Conservation (phyloP, 805 yeast genomes). For the Maudiozyma saulgeensis region DNA sequence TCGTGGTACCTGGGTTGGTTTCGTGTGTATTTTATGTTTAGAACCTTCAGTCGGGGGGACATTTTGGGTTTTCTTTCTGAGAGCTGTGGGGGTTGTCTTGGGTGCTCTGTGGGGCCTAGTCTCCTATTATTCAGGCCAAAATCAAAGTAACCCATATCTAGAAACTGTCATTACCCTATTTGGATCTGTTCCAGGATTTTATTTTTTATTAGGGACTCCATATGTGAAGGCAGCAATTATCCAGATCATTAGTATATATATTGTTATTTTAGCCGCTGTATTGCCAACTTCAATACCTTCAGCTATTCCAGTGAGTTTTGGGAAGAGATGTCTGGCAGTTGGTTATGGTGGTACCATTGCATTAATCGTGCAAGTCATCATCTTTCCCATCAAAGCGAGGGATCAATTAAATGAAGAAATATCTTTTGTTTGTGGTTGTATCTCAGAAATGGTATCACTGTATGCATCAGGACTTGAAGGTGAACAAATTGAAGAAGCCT, state of each 20-base stretch:
- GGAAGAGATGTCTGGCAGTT: constrained; percentile 42
- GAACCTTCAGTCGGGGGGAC: constrained; percentile 46
- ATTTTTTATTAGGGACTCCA: constrained; percentile 36
- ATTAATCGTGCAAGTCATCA: constrained; percentile 34
- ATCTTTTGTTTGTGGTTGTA: constrained; percentile 32
- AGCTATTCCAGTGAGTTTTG: constrained; percentile 36
- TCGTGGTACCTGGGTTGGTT: constrained; percentile 46
- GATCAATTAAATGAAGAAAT: constrained; percentile 36
- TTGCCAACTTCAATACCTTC: constrained; percentile 32
- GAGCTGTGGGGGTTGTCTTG: constrained; percentile 38
- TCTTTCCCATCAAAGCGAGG: constrained; percentile 42
- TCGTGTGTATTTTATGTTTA: constrained; percentile 39
- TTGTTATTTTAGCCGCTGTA: constrained; percentile 38
- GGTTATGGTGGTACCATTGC: constrained; percentile 43
- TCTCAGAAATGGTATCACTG: constrained; percentile 32
- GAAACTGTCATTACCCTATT: constrained; percentile 35
- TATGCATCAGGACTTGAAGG: constrained; percentile 37
- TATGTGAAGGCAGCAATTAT: constrained; percentile 44
- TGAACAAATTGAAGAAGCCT: constrained; percentile 19
- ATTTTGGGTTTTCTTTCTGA: constrained; percentile 36
- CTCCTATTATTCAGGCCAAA: constrained; percentile 36
- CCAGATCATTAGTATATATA: constrained; percentile 37
- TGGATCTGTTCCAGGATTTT: constrained; percentile 40
- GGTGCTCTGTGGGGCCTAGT: constrained; percentile 45
- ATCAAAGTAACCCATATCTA: constrained; percentile 34